Evolutionary conservation across 2,329 filamentous ascomycete genomes (phyloP).

Genomic region (Claviceps humidiphila): DNA sequence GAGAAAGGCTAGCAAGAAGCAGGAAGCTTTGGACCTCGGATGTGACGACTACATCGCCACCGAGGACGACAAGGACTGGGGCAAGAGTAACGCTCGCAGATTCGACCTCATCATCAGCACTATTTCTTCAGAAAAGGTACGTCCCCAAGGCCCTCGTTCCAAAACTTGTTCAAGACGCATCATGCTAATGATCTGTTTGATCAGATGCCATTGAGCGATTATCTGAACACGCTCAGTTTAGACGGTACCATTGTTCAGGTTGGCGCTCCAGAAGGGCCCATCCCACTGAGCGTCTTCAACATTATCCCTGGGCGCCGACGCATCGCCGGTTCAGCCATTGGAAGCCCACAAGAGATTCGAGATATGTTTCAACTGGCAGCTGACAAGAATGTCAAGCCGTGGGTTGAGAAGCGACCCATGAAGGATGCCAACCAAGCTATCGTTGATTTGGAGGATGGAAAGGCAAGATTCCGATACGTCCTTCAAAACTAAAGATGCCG

Average conservation of each 20-base stretch:
- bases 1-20: conserved; percentile 35
- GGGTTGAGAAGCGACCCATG: conserved; percentile 42
- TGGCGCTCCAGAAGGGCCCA: conserved; percentile 24
- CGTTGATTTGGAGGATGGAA: conserved; percentile 42
- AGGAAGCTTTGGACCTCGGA: conserved; percentile 43
- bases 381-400: conserved; percentile 40
- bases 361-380: conserved; percentile 46
- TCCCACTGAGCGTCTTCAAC: conserved; percentile 20
- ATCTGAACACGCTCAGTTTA: conserved; percentile 43
- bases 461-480: conserved; percentile 36
- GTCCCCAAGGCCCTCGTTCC: neutral
- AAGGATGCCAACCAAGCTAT: conserved; percentile 41
- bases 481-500: conserved; percentile 22
- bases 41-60: conserved; percentile 36
- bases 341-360: conserved; percentile 41
- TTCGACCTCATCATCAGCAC: conserved; percentile 49
- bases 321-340: conserved; percentile 32
- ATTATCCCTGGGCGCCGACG: conserved; percentile 41
- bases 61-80: conserved; percentile 40
- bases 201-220: conserved; percentile 46
- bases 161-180: neutral
- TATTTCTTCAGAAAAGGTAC: conserved; percentile 27
- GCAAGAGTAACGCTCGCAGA: conserved; percentile 32
- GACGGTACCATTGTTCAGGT: conserved; percentile 53
- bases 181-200: neutral